phyloP scores from a whole-genome alignment of 2,329 filamentous ascomycete species.

The Cordyceps tenuipes region DNA sequence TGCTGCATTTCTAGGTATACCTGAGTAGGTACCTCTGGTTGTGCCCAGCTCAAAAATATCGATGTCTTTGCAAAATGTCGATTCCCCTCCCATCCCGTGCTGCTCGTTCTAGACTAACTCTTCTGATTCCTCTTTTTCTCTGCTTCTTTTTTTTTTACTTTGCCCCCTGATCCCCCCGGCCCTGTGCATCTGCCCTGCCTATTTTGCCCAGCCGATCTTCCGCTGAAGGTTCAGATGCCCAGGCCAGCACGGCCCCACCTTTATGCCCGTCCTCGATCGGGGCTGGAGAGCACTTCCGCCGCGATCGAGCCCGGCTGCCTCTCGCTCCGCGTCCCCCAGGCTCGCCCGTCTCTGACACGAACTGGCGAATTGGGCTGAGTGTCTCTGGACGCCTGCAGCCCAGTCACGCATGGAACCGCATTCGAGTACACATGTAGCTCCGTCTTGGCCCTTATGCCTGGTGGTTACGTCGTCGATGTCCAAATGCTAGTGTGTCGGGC shows the following conservation, averaged over 20 bases:
- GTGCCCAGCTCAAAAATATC: too few relatives aligned
- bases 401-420: background rate
- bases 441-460: background rate
- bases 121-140: background rate
- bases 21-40: too few relatives aligned
- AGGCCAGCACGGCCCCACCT: background rate
- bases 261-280: constrained; percentile 2
- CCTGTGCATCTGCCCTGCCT: background rate
- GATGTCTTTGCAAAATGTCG: constrained; percentile 4
- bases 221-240: constrained; percentile 2
- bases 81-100: background rate
- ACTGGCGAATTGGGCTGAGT: background rate
- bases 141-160: too few relatives aligned
- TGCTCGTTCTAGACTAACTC: background rate
- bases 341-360: too few relatives aligned
- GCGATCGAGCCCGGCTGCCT: constrained; percentile 1
- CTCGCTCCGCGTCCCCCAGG: background rate
- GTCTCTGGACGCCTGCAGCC: background rate
- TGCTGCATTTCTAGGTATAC: too few relatives aligned
- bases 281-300: background rate
- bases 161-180: too few relatives aligned
- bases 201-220: constrained; percentile 6
- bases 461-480: constrained; percentile 3
- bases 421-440: background rate
- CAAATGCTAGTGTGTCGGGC: background rate